phyloP scores from a whole-genome alignment of 1,284 basidiomycete species.

The Thecaphora frezii region DNA sequence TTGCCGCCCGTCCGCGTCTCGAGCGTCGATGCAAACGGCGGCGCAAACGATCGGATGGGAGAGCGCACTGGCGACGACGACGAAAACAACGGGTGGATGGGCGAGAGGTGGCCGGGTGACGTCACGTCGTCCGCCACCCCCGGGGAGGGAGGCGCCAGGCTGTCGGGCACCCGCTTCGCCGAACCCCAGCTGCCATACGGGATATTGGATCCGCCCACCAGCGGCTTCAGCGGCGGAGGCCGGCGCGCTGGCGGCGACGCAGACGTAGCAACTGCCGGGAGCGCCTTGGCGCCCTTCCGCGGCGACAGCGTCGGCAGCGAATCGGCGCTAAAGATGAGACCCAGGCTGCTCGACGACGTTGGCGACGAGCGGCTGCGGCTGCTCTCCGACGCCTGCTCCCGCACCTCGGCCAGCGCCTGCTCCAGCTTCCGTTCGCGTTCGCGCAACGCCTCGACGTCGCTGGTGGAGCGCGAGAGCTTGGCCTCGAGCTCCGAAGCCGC shows the following conservation, averaged over 20 bases:
- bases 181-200: too few species aligned
- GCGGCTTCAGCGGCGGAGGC: neutral
- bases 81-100: neutral
- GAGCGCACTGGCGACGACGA: neutral
- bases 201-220: neutral
- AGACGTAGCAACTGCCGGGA: neutral
- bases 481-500: constrained; percentile 8
- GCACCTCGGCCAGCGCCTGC: constrained; percentile 9
- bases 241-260: neutral
- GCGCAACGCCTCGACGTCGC: constrained; percentile 17
- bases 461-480: constrained; percentile 11
- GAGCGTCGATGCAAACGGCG: constrained; percentile 1
- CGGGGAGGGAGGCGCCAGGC: too few species aligned
- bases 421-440: constrained; percentile 17
- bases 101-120: too few species aligned
- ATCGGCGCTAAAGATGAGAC: constrained; percentile 9
- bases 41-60: neutral
- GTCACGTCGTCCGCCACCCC: too few species aligned
- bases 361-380: constrained; percentile 1
- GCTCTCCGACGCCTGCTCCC: constrained; percentile 17
- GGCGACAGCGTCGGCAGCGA: constrained; percentile 9
- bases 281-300: constrained; percentile 7
- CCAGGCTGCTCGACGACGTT: constrained; percentile 14
- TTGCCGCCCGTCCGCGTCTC: constrained; percentile 1
- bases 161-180: too few species aligned